phyloP scores from a whole-genome alignment of 352 stramenopile genomes.

The Phytophthora cactorum region DNA sequence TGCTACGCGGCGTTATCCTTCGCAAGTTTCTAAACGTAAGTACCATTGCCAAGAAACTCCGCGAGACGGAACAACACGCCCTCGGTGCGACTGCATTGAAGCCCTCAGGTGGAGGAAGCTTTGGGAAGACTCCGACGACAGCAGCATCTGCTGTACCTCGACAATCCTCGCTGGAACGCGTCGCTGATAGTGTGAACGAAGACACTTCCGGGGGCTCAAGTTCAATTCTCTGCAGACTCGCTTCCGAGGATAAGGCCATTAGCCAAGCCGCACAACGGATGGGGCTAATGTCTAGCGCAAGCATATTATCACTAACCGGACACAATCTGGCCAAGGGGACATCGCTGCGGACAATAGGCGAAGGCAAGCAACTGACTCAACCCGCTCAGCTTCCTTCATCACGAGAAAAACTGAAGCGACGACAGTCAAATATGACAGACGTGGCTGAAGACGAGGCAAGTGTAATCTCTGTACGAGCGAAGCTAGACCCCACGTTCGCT shows the following conservation, averaged over 20 bases:
- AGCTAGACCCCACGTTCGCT: conserved; percentile 58
- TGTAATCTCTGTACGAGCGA: conserved; percentile 21
- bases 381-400: neutral
- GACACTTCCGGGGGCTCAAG: conserved; percentile 5
- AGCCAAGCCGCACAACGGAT: conserved; percentile 69
- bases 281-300: conserved; percentile 48
- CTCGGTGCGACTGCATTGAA: conserved; percentile 36
- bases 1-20: conserved; percentile 63
- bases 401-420: conserved; percentile 22
- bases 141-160: neutral
- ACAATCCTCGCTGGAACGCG: conserved; percentile 22
- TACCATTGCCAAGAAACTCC: conserved; percentile 69
- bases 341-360: conserved; percentile 49
- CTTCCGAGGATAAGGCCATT: conserved; percentile 70
- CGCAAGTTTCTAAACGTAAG: conserved; percentile 72
- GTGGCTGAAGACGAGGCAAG: conserved; percentile 28
- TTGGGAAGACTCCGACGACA: conserved; percentile 7
- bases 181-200: conserved; percentile 16
- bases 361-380: conserved; percentile 24
- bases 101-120: neutral
- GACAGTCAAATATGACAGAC: conserved; percentile 7
- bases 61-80: conserved; percentile 64
- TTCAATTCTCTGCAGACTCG: conserved; percentile 46
- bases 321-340: conserved; percentile 36
- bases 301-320: conserved; percentile 16